Conservation (phyloP, 768 basidiomycete genomes). For the Kwoniella europaea region DNA sequence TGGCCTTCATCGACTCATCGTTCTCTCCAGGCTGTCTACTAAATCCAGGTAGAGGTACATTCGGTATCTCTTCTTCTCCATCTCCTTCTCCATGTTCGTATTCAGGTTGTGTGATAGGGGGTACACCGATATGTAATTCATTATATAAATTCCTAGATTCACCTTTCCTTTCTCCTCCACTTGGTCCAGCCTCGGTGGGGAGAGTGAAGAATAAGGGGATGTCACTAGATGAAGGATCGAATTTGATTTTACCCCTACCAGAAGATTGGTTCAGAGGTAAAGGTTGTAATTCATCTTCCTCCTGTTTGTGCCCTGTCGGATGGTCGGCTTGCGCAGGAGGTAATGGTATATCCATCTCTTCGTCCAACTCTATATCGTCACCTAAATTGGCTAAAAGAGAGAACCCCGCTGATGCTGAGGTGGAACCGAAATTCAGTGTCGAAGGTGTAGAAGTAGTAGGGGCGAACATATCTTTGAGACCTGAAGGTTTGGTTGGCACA, state of each 20-base stretch:
- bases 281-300: constrained; percentile 17
- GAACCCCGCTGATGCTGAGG: constrained; percentile 32
- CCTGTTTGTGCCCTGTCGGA: neutral
- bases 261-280: constrained; percentile 4
- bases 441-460: constrained; percentile 15
- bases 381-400: constrained; percentile 50
- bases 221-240: constrained; percentile 31
- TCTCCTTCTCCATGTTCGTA: constrained; percentile 6
- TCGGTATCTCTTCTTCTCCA: constrained; percentile 7
- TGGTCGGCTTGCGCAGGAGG: constrained; percentile 1
- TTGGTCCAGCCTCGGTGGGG: constrained; percentile 9
- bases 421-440: constrained; percentile 11
- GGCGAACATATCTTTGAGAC: constrained; percentile 33
- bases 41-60: constrained; percentile 26
- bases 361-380: constrained; percentile 52
- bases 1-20: constrained; percentile 50
- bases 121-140: constrained; percentile 17
- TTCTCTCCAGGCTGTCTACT: constrained; percentile 35
- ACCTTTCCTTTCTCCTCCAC: constrained; percentile 8
- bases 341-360: constrained; percentile 48
- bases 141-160: constrained; percentile 19
- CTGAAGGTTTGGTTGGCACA: constrained; percentile 11
- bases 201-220: constrained; percentile 50
- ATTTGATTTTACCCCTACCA: constrained; percentile 27
- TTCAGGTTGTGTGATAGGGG: neutral